phyloP scores from a whole-genome alignment of 352 stramenopile genomes.

The Phytophthora citricola region DNA sequence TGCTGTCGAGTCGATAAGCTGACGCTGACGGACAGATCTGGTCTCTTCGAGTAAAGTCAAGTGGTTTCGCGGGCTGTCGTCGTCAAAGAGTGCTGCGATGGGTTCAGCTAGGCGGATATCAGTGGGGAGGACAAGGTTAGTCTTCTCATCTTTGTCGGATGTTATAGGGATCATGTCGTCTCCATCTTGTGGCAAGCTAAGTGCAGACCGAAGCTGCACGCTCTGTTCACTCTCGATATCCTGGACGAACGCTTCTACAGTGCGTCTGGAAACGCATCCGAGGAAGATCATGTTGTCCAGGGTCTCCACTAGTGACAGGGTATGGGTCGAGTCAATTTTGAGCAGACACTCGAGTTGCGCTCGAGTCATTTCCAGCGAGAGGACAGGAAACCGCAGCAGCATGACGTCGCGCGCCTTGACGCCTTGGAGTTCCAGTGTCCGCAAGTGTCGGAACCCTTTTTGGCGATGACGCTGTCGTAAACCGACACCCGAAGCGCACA shows the following conservation, averaged over 20 bases:
- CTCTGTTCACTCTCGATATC: not conserved
- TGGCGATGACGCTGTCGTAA: conserved; percentile 69
- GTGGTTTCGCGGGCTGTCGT: not conserved
- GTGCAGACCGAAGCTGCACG: conserved; percentile 4
- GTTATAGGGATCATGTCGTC: not conserved
- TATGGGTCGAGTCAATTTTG: conserved; percentile 15
- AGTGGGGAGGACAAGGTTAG: not conserved
- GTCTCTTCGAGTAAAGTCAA: conserved; percentile 5
- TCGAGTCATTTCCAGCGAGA: conserved; percentile 48
- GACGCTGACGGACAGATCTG: conserved; percentile 8
- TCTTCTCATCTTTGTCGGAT: not conserved
- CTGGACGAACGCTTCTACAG: conserved; percentile 24
- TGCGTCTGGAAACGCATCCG: conserved; percentile 45
- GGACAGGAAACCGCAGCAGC: conserved; percentile 44
- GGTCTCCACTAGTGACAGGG: conserved; percentile 54
- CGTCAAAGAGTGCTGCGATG: conserved; percentile 6
- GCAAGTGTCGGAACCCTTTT: conserved; percentile 61
- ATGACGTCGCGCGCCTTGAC: conserved; percentile 66
- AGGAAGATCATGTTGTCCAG: conserved; percentile 51
- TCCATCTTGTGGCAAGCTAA: conserved; percentile 9
- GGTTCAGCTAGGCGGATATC: conserved; percentile 10
- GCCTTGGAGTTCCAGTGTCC: conserved; percentile 51
- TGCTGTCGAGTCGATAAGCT: conserved; percentile 53
- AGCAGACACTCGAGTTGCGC: conserved; percentile 40
- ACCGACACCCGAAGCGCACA: conserved; percentile 64